Percentiles rank a stretch among this genome's conserved stretches.
These are phyloP conservation scores for Leccinum truebloodii DNA, from an alignment of 768 basidiomycete genomes.

Conservation along the genomic window DNA sequence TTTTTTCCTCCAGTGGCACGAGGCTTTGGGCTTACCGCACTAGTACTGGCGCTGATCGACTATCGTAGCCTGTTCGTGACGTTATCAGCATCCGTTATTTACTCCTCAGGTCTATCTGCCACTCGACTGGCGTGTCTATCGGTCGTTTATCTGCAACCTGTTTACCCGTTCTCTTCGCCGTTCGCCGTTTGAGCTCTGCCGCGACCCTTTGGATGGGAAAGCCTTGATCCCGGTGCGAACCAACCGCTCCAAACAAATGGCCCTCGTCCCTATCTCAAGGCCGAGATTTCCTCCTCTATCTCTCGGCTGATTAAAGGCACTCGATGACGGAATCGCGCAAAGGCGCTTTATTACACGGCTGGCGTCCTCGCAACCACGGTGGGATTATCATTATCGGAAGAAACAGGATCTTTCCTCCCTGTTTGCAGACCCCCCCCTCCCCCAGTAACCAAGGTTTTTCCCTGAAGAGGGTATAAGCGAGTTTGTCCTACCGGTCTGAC, in stretches of 20 bases:
- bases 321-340: slow-evolving; percentile 11
- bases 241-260: slow-evolving; percentile 12
- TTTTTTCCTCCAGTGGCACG: background rate
- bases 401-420: background rate
- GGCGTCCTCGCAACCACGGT: slow-evolving; percentile 13
- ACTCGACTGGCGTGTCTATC: background rate
- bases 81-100: background rate
- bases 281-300: slow-evolving; percentile 3
- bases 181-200: slow-evolving; percentile 4
- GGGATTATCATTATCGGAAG: slow-evolving; percentile 6
- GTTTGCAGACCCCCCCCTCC: background rate
- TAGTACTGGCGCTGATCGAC: background rate
- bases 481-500: background rate
- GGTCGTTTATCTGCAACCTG: background rate
- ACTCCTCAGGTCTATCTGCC: background rate
- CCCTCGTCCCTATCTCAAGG: background rate
- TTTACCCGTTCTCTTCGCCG: background rate
- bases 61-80: background rate
- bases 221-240: background rate
- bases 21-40: background rate
- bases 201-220: slow-evolving; percentile 26
- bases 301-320: background rate
- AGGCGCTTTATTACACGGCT: slow-evolving; percentile 2
- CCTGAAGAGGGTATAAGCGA: background rate
- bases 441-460: background rate